Evolutionary conservation across 352 stramenopile genomes (phyloP).

Genomic region (Globisporangium recalcitrans): DNA sequence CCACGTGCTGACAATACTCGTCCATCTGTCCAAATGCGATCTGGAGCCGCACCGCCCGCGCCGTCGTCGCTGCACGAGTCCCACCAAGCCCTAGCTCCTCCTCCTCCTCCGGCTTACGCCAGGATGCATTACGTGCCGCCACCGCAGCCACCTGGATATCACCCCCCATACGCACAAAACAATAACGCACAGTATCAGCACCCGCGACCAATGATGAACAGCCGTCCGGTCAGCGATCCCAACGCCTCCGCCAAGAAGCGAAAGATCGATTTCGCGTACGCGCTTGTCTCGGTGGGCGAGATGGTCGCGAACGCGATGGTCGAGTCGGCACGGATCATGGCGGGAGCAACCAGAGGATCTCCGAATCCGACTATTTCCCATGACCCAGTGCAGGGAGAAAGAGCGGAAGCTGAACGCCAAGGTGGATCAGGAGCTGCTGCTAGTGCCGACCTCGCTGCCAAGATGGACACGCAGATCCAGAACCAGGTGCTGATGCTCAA

Average conservation of each 20-base stretch:
- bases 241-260: background rate
- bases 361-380: background rate
- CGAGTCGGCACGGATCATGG: conserved; percentile 7
- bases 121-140: background rate
- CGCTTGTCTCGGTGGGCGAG: conserved; percentile 1
- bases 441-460: background rate
- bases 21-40: too few relatives aligned
- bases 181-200: background rate
- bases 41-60: too few relatives aligned
- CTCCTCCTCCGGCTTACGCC: background rate
- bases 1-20: background rate
- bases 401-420: background rate
- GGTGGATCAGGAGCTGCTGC: background rate
- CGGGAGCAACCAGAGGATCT: background rate
- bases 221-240: background rate
- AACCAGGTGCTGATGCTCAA: conserved; percentile 4
- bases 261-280: conserved; percentile 8
- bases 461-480: background rate
- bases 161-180: background rate
- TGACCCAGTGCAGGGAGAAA: background rate
- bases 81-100: background rate
- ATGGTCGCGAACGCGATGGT: conserved; percentile 8
- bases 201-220: background rate
- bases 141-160: background rate
- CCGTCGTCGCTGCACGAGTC: background rate